Conservation (phyloP, 164 flowering plant genomes). For the Nelumbo lutea region DNA sequence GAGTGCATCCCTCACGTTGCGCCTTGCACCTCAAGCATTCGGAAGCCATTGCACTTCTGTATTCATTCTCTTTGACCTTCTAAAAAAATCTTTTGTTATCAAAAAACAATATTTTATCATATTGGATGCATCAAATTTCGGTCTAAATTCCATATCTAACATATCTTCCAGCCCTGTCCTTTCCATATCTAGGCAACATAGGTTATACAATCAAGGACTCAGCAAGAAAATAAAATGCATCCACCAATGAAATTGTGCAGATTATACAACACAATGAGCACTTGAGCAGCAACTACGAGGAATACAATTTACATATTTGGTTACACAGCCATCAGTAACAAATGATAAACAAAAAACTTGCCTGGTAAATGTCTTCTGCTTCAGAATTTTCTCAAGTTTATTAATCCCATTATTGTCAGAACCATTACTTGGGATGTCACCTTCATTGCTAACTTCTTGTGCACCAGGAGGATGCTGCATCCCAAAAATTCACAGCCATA, state of each 20-base stretch:
- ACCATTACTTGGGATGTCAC: slow-evolving; percentile 10
- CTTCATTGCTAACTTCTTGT: slow-evolving; percentile 17
- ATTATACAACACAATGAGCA: not conserved
- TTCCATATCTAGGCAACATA: too few species aligned
- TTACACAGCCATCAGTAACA: not conserved
- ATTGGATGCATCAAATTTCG: too few species aligned
- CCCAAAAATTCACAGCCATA: not conserved
- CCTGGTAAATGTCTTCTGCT: slow-evolving; percentile 79
- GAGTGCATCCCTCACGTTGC: too few species aligned
- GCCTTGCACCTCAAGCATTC: too few species aligned
- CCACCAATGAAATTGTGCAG: not conserved
- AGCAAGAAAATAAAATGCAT: not conserved
- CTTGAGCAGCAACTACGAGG: not conserved
- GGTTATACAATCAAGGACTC: too few species aligned
- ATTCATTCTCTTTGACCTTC: too few species aligned
- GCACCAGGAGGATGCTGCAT: slow-evolving; percentile 22
- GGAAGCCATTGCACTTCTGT: too few species aligned
- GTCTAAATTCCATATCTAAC: too few species aligned
- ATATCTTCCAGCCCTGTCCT: too few species aligned
- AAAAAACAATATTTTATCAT: too few species aligned
- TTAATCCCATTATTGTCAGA: slow-evolving; percentile 26
- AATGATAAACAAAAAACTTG: slow-evolving; percentile 20
- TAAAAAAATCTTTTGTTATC: too few species aligned
- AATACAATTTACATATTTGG: not conserved
- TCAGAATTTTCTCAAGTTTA: slow-evolving; percentile 57